Conservation (phyloP, 2,329 filamentous ascomycete species). For the Ophiostoma fasciatum region DNA sequence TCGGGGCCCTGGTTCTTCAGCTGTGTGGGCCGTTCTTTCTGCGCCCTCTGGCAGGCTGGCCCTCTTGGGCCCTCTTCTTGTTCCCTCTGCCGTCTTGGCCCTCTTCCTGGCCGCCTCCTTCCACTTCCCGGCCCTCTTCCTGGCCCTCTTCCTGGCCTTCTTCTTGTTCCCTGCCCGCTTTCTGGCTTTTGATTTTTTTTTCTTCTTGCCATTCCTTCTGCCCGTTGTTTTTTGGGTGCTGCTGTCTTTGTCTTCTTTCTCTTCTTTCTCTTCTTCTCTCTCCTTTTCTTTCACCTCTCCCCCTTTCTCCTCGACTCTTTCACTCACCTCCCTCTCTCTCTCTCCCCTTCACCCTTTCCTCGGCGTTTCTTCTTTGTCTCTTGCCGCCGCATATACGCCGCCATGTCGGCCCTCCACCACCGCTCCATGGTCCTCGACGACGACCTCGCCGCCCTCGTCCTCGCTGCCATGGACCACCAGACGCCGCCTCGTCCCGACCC, state of each 20-base stretch:
- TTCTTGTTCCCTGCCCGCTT: not conserved
- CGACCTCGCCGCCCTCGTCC: slow-evolving; percentile 5
- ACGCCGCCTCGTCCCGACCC: slow-evolving; percentile 6
- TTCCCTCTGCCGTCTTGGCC: too few species aligned
- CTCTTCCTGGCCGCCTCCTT: too few species aligned
- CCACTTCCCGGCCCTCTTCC: too few species aligned
- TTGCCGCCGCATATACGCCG: not conserved
- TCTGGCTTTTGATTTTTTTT: not conserved
- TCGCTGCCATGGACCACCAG: slow-evolving; percentile 5
- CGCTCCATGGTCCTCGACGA: slow-evolving; percentile 6
- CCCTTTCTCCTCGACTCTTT: not conserved
- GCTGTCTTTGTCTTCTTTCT: not conserved
- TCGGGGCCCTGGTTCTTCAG: too few species aligned
- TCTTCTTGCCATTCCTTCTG: not conserved
- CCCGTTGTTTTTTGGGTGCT: not conserved
- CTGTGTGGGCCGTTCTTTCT: too few species aligned
- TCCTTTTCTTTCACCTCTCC: not conserved
- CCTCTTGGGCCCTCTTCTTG: too few species aligned
- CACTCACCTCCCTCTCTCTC: not conserved
- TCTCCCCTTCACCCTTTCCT: not conserved
- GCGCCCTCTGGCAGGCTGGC: too few species aligned
- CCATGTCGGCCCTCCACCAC: slow-evolving; percentile 6
- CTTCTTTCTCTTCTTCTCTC: not conserved
- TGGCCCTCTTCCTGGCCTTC: not conserved
- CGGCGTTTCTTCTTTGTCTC: not conserved